Evolutionary conservation across 2,329 filamentous ascomycete species (phyloP), one percentile per base, ranked within the genome.

Genomic region (Pyrenophora graminea): DNA sequence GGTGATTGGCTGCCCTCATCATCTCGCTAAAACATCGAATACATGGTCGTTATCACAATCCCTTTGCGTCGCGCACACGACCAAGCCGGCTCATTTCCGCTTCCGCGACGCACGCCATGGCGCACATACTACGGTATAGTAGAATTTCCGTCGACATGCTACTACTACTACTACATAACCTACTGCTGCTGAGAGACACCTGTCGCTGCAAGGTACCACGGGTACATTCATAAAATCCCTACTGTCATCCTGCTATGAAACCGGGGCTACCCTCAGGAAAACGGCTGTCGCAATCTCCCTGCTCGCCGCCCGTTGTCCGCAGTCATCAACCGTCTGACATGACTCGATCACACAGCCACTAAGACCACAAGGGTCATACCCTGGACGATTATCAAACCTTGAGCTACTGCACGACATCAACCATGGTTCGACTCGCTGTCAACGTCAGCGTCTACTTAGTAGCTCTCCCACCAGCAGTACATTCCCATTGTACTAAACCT

Each of bases 391-490:
- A 41, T 47, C 40, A 54, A 36, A n/a, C 39, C 47, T 46, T 23
- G 33, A 32, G 36, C 34, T 51, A 43, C 52, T 55, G 52, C 52
- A 48, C 44, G 48, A 55, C 52, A 55, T 52, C 44, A 48, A 52
- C 40, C 39, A 46, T 54, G 48, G 48, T 51, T 47, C 38, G 21
- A 17, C 39, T 40, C 17, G 21, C 21, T 45, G 36, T 23, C 40
- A 37, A 33, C 8, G 25, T 27, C 31, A 18, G 13, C 44, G 34
- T 34, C 41, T 34, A 21, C 5, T 3, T 21, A 21, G 19, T 21
- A 36, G 23, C 34, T 40, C 43, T 13, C 27, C 30, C 39, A 42
- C 34, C 44, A 37, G 31, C 15, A 34, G 27, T 23, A 30, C 15
- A 15, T 15, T 30, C 10, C 27, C 10, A 6, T 8, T 3, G 6